Percentiles rank a stretch among this genome's conserved stretches.
phyloP scores from a whole-genome alignment of 2,329 filamentous ascomycete species.

The Alternaria sp. region DNA sequence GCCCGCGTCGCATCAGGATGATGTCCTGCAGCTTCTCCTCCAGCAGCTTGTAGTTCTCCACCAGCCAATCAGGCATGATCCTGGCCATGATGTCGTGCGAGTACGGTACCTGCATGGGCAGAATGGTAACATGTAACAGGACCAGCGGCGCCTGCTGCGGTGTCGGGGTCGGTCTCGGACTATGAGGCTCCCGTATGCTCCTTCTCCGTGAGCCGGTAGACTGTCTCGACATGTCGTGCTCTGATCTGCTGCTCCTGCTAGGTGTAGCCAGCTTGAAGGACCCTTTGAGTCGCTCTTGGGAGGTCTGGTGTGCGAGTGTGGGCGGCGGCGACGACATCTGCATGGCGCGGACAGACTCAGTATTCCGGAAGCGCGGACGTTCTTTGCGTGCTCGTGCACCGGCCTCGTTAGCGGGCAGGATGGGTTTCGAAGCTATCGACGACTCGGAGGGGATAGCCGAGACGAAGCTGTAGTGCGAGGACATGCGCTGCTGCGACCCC shows the following conservation, averaged over 20 bases:
- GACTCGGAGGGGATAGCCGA: constrained; percentile 48
- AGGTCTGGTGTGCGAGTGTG: constrained; percentile 35
- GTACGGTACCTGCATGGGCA: constrained; percentile 73
- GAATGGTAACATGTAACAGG: constrained; percentile 76
- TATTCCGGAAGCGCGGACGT: constrained; percentile 71
- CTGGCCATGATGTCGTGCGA: constrained; percentile 56
- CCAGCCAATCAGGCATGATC: constrained; percentile 57
- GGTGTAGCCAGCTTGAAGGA: constrained; percentile 43
- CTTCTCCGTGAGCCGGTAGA: constrained; percentile 35
- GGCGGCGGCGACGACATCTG: constrained; percentile 69
- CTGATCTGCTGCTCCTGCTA: constrained; percentile 38
- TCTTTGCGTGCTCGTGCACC: constrained; percentile 59
- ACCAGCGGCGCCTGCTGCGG: constrained; percentile 70
- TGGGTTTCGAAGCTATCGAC: constrained; percentile 43
- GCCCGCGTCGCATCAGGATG: constrained; percentile 70
- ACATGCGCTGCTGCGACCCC: constrained; percentile 28
- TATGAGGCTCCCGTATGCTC: constrained; percentile 35
- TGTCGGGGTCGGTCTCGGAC: constrained; percentile 34
- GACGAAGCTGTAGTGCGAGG: constrained; percentile 43
- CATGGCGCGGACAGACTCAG: constrained; percentile 71
- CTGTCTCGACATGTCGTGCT: constrained; percentile 37
- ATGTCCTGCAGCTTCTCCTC: constrained; percentile 75
- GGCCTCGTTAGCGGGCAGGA: constrained; percentile 31
- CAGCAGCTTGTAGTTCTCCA: constrained; percentile 69
- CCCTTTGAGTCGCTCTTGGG: constrained; percentile 39